Evolutionary conservation across 805 yeast species (phyloP), one percentile per base, ranked within the genome.

Genomic region (Myxozyma geophila): DNA sequence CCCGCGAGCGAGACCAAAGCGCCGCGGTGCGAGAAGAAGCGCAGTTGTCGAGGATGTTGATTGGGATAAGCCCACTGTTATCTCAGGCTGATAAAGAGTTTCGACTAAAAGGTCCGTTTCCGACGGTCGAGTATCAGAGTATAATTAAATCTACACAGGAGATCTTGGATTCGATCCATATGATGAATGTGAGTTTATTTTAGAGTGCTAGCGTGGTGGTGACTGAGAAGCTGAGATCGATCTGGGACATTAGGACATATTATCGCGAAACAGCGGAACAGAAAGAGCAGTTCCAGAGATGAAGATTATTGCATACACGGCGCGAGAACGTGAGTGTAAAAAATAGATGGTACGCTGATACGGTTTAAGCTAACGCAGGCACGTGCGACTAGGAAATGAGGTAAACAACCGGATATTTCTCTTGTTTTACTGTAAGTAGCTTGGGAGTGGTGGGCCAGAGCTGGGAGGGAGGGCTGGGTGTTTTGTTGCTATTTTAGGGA

Each of bases 161-260:
- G 39, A 87, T 90, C 35, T 78, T 90, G 28, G 93, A 90, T 71
- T 86, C 92, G 0, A 87, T 84, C 71, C 92, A 88, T 73, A 89
- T 89, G 70, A 79, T 90, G 76, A 85, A 84, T 66, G 82, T 87
- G 36, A 15, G 54, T 13, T 12, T 46, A n/a, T 6, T 37, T 4
- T 33, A 10, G 13, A 8, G 15, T 37, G 39, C 28, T 13, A 35
- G 19, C 19, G 15, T 51, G 54, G 28, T 51, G 54, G 28, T 17
- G 23, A 48, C 6, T 15, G 28, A 23, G 17, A 15, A 41, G 33
- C 19, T 35, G 44, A 19, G 7, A 13, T 15, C 13, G 17, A 44
- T 37, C 10, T 15, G 7, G n/a, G 33, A 33, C 52, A 7, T 19
- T 50, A 63, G 66, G 54, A 66, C 17, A 83, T 89, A 77, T 84